phyloP scores from a whole-genome alignment of 805 yeast species.

The Candida maesae region DNA sequence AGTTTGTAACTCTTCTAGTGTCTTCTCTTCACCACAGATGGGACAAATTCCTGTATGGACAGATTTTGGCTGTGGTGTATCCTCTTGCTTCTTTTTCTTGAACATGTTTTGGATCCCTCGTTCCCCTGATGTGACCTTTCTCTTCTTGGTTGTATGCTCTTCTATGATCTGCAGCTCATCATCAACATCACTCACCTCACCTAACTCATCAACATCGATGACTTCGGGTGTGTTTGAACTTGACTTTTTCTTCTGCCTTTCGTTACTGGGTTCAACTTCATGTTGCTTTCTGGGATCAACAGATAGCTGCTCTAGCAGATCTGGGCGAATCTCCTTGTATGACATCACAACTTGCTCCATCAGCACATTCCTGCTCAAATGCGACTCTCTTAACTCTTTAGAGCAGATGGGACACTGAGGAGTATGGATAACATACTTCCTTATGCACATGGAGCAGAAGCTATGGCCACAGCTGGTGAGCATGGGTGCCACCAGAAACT shows the following conservation, averaged over 20 bases:
- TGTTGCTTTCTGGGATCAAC: too few relatives aligned
- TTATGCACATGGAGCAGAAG: slow-evolving; percentile 83
- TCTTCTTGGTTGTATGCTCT: slow-evolving; percentile 24
- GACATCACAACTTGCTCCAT: slow-evolving; percentile 68
- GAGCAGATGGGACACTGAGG: slow-evolving; percentile 78
- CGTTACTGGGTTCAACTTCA: too few relatives aligned
- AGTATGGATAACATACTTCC: slow-evolving; percentile 59
- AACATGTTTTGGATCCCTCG: slow-evolving; percentile 19
- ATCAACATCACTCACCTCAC: slow-evolving; percentile 14
- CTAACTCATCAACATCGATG: slow-evolving; percentile 24
- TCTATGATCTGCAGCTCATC: slow-evolving; percentile 28
- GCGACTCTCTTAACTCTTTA: slow-evolving; percentile 64
- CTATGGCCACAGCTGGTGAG: slow-evolving; percentile 84
- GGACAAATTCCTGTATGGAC: slow-evolving; percentile 54
- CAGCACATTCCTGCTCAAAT: slow-evolving; percentile 58
- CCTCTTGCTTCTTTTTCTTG: slow-evolving; percentile 12
- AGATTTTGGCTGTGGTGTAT: background rate
- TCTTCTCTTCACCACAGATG: slow-evolving; percentile 50
- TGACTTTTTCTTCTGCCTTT: background rate
- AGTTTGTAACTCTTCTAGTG: slow-evolving; percentile 47
- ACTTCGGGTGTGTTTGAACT: slow-evolving; percentile 17
- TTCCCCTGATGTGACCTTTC: slow-evolving; percentile 5
- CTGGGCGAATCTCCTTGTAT: slow-evolving; percentile 41
- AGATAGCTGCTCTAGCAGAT: slow-evolving; percentile 33
- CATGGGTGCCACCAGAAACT: slow-evolving; percentile 73